Percentiles rank a stretch among this genome's conserved stretches.
phyloP scores from a whole-genome alignment of 78 protist species.

The Dictyostelium purpureum region DNA sequence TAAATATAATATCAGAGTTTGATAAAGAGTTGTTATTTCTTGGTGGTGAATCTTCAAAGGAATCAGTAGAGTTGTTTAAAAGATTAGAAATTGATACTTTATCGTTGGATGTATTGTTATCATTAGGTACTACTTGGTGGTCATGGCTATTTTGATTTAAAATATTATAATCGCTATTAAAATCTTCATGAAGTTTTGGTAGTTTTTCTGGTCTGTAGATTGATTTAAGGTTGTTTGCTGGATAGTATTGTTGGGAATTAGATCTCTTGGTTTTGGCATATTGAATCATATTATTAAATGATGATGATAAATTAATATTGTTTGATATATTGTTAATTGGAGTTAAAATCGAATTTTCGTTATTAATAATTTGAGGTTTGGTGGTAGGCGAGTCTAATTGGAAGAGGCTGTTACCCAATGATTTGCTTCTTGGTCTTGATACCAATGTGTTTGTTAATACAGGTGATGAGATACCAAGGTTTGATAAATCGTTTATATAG shows the following conservation, averaged over 20 bases:
- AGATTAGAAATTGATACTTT: constrained; percentile 32
- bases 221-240: not conserved
- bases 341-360: not conserved
- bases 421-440: constrained; percentile 43
- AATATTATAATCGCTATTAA: not conserved
- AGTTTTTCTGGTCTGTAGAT: not conserved
- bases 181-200: constrained; percentile 19
- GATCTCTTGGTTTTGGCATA: not conserved
- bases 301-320: not conserved
- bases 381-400: constrained; percentile 3
- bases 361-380: not conserved
- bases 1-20: not conserved
- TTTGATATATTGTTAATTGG: not conserved
- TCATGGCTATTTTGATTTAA: not conserved
- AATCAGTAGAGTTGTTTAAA: not conserved
- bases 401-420: constrained; percentile 8
- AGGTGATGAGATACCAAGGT: constrained; percentile 16
- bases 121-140: not conserved
- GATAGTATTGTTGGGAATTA: not conserved
- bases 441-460: not conserved
- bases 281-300: not conserved
- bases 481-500: constrained; percentile 26
- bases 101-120: not conserved
- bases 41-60: not conserved
- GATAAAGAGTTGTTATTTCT: no score